phyloP scores from a whole-genome alignment of 495 filamentous ascomycete genomes.

The Acidiella bohemica region DNA sequence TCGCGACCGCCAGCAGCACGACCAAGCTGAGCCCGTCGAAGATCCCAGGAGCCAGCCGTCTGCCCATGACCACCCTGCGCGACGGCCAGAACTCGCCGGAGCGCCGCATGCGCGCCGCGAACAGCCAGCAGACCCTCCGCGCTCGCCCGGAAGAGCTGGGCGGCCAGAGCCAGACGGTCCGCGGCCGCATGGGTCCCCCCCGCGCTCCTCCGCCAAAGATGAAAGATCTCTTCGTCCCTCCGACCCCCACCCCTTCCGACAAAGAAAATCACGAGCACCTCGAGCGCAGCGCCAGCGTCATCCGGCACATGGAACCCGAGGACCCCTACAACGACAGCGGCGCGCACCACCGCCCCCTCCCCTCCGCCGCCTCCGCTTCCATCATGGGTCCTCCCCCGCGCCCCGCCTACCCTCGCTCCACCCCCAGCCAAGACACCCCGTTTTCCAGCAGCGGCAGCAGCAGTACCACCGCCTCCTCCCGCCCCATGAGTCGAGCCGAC shows the following conservation, averaged over 20 bases:
- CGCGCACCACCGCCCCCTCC: constrained; percentile 38
- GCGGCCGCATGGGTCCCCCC: constrained; percentile 43
- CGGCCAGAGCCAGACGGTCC: constrained; percentile 33
- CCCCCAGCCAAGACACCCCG: constrained; percentile 16
- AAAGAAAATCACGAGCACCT: constrained; percentile 17
- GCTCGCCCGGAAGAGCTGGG: constrained; percentile 28
- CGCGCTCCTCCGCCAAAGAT: constrained; percentile 76
- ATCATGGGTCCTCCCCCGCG: constrained; percentile 30
- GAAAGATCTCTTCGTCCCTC: constrained; percentile 66
- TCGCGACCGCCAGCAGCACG: constrained; percentile 24
- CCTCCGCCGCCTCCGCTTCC: constrained; percentile 27
- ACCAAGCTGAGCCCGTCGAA: constrained; percentile 53
- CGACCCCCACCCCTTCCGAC: constrained; percentile 37
- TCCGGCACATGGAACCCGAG: constrained; percentile 68
- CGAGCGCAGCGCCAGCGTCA: constrained; percentile 50
- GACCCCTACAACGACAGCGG: constrained; percentile 71
- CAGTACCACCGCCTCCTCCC: constrained; percentile 3
- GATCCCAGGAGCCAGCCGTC: constrained; percentile 53
- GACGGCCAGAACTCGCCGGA: constrained; percentile 76
- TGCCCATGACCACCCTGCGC: constrained; percentile 65
- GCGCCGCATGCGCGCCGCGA: constrained; percentile 32
- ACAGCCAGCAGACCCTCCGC: constrained; percentile 1
- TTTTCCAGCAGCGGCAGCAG: constrained; percentile 6
- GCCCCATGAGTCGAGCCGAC: constrained; percentile 5
- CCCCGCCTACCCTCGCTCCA: constrained; percentile 30